Evolutionary conservation across 495 filamentous ascomycete genomes (phyloP).

Genomic region (Pseudoneurospora amorphoporcata): DNA sequence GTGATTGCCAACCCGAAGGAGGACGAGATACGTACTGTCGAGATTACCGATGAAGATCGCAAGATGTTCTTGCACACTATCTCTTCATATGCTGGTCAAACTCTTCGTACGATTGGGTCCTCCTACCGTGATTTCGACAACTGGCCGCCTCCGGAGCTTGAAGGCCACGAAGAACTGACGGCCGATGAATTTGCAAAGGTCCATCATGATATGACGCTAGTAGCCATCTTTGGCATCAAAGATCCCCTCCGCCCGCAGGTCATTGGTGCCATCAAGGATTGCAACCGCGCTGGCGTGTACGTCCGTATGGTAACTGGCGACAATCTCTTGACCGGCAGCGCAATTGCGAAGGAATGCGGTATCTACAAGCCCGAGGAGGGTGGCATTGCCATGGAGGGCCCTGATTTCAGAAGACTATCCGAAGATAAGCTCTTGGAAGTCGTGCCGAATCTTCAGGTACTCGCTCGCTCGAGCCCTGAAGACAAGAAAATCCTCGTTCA

Average conservation of each 20-base stretch:
- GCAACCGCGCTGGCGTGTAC: slow-evolving; percentile 65
- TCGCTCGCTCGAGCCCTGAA: slow-evolving; percentile 78
- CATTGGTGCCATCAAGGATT: slow-evolving; percentile 60
- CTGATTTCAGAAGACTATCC: slow-evolving; percentile 66
- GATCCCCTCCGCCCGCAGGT: slow-evolving; percentile 81
- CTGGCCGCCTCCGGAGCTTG: slow-evolving; percentile 75
- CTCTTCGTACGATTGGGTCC: slow-evolving; percentile 78
- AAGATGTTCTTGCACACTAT: slow-evolving; percentile 56
- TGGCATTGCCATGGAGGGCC: slow-evolving; percentile 76
- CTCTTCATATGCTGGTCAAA: slow-evolving; percentile 66
- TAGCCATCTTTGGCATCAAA: slow-evolving; percentile 80
- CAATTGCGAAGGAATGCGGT: slow-evolving; percentile 78
- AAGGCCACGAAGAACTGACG: slow-evolving; percentile 57
- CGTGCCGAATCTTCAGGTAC: slow-evolving; percentile 66
- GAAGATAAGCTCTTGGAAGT: slow-evolving; percentile 57
- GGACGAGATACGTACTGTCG: slow-evolving; percentile 39
- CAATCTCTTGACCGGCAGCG: slow-evolving; percentile 69
- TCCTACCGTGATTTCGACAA: slow-evolving; percentile 80
- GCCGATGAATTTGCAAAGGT: slow-evolving; percentile 64
- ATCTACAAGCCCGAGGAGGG: slow-evolving; percentile 64
- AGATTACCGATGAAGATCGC: slow-evolving; percentile 46
- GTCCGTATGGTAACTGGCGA: slow-evolving; percentile 91
- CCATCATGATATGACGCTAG: slow-evolving; percentile 58
- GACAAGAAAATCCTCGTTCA: slow-evolving; percentile 75
- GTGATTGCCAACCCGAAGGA: slow-evolving; percentile 57